phyloP scores from a whole-genome alignment of 2,329 filamentous ascomycete genomes.

The Fusarium acutatum region DNA sequence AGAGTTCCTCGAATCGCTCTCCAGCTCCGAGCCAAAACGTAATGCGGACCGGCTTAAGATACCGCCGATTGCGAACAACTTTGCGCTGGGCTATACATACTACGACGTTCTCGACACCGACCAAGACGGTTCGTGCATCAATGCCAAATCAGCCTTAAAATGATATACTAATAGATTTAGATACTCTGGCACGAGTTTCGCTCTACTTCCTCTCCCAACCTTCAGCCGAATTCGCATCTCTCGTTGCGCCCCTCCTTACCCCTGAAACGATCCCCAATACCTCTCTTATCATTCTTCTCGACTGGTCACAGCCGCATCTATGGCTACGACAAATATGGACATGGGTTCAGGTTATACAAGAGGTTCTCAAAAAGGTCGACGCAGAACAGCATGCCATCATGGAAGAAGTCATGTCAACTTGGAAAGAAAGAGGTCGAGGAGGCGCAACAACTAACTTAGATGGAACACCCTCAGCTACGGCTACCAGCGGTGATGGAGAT shows the following conservation, averaged over 20 bases:
- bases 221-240: constrained; percentile 80
- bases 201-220: constrained; percentile 89
- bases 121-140: constrained; percentile 76
- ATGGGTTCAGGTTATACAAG: constrained; percentile 87
- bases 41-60: constrained; percentile 67
- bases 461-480: constrained; percentile 65
- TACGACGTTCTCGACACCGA: constrained; percentile 93
- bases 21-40: constrained; percentile 62
- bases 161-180: constrained; percentile 56
- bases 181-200: constrained; percentile 88
- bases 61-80: constrained; percentile 88
- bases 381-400: constrained; percentile 81
- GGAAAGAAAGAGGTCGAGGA: constrained; percentile 78
- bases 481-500: constrained; percentile 65
- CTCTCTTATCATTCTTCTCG: constrained; percentile 87
- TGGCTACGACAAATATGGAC: constrained; percentile 90
- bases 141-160: neutral
- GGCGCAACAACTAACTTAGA: constrained; percentile 70
- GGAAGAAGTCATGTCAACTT: constrained; percentile 84
- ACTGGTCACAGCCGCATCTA: constrained; percentile 93
- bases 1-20: constrained; percentile 78
- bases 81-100: constrained; percentile 93
- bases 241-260: constrained; percentile 85
- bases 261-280: constrained; percentile 86
- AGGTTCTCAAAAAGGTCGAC: constrained; percentile 77